A percentile compares a stretch with the other conserved stretches of the same genome.
These are phyloP conservation scores for Coemansia sp. DNA, from an alignment of 192 early-diverging fungal species.

Conservation along the genomic window DNA sequence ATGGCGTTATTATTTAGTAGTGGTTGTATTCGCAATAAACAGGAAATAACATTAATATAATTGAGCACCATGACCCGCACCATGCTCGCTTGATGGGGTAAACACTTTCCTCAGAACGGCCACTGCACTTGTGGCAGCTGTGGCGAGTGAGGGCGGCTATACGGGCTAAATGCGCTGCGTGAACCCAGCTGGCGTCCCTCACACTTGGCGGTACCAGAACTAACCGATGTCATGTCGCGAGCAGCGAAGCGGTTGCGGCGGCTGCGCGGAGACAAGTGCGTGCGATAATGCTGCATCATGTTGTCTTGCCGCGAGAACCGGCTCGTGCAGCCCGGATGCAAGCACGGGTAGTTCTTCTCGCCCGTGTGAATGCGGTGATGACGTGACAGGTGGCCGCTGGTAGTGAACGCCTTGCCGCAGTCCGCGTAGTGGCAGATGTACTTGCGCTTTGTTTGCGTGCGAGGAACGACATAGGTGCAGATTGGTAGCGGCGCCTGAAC, in stretches of 20 bases:
- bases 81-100: too few relatives aligned
- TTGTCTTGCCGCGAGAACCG: slow-evolving; percentile 81
- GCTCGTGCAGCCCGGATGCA: slow-evolving; percentile 67
- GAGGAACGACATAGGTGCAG: not conserved
- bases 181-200: not conserved
- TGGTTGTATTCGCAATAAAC: not conserved
- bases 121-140: not conserved
- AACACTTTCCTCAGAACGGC: not conserved
- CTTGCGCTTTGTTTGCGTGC: slow-evolving; percentile 61
- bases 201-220: too few relatives aligned
- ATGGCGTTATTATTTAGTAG: too few relatives aligned
- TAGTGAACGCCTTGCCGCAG: slow-evolving; percentile 81
- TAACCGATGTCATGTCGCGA: not conserved
- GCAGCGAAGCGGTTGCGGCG: slow-evolving; percentile 24
- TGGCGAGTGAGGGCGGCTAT: not conserved
- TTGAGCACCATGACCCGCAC: too few relatives aligned
- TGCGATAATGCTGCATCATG: slow-evolving; percentile 86
- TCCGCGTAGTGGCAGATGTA: slow-evolving; percentile 65
- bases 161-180: not conserved
- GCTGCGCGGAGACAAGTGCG: slow-evolving; percentile 70
- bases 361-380: slow-evolving; percentile 85
- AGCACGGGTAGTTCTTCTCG: slow-evolving; percentile 77
- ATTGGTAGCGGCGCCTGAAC: not conserved
- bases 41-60: not conserved
- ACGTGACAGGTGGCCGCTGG: slow-evolving; percentile 82